Base-by-base conservation (phyloP, 148 eudicot genomes). In the Pharnaceum exiguum region DNA sequence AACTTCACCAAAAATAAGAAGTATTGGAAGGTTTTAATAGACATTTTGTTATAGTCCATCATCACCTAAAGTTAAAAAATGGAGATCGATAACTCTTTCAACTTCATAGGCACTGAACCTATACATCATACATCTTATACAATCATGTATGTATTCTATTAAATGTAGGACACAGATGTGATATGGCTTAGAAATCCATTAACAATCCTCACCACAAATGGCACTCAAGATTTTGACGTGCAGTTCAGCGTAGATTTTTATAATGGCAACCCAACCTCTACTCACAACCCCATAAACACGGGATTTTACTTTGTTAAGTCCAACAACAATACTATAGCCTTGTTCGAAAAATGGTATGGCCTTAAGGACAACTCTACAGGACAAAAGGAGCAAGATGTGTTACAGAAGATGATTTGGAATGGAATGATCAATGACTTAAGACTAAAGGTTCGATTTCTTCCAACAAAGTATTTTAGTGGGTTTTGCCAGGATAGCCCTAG, bases 131-230 rank as follows among this genome's bases (percentile, higher is more conserved):
- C 26, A 0, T 22, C 5, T 3, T 21, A 43, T 47, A 9, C 9
- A 1, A 5, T 2, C 1, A 44, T 19, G 25, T 44, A 8, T 50
- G 0, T 27, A 10, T 21, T 32, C 36, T 19, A 27, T 3, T 18
- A 4, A 0, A 44, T 36, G 28, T 36, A 87, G 95, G 95, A 87
- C 23, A 69, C 79, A 0, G 95, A 87, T 18, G 74, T 87, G 15
- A 19, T 87, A 59, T 84, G 96, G 95, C 45, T 87, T 37, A 73
- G 88, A 48, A 79, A 87, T 25, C 87, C 95, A 1, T 87, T 84
- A 18, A 31, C 72, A 7, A 44, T 61, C 25, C 67, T 87, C 10
- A 68, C 23, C 23, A 56, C 35, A n/a, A 63, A 77, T 51, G 25
- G 18, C 1, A 59, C 55, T 2, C 62, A 58, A 31, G 29, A 43